A percentile compares a stretch with the other conserved stretches of the same genome.
Evolutionary conservation across 176 grass and related monocot genomes (phyloP).

Genomic region (Panicum miliaceum): DNA sequence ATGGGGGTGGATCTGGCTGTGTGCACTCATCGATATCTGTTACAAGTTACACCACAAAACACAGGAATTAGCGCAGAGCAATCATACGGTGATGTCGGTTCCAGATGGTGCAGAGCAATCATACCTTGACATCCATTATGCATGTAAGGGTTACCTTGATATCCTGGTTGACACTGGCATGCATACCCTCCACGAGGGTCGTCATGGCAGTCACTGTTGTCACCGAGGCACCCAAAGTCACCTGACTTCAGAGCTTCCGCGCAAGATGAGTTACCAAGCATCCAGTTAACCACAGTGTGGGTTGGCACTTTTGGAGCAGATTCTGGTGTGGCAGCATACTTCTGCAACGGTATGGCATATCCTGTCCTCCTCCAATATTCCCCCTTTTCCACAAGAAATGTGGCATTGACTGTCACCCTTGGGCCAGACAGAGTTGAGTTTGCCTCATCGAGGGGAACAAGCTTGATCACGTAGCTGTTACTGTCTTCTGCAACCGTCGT

Average conservation of each 20-base stretch:
- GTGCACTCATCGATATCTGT: slow-evolving; percentile 3
- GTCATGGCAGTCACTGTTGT: slow-evolving; percentile 37
- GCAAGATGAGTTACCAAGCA: slow-evolving; percentile 17
- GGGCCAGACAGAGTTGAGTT: neutral
- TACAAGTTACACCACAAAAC: neutral
- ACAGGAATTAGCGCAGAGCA: neutral
- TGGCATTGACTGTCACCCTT: neutral
- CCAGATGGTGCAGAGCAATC: neutral
- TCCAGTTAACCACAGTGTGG: slow-evolving; percentile 6
- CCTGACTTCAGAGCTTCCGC: neutral
- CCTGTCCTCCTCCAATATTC: neutral
- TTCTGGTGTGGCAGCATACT: neutral
- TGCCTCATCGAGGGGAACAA: neutral
- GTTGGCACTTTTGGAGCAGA: neutral
- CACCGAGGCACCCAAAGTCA: slow-evolving; percentile 29
- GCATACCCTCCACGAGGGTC: slow-evolving; percentile 44
- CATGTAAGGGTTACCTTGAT: slow-evolving; percentile 60
- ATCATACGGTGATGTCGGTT: neutral
- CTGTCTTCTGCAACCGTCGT: neutral
- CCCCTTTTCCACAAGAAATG: neutral
- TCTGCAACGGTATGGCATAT: neutral
- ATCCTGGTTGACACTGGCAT: slow-evolving; percentile 53
- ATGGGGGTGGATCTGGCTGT: neutral
- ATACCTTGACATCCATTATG: slow-evolving; percentile 27
- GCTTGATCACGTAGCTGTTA: neutral